Percentiles rank a stretch among this genome's conserved stretches.
Conservation (phyloP, 805 yeast genomes). For the Starmerella bombi region DNA sequence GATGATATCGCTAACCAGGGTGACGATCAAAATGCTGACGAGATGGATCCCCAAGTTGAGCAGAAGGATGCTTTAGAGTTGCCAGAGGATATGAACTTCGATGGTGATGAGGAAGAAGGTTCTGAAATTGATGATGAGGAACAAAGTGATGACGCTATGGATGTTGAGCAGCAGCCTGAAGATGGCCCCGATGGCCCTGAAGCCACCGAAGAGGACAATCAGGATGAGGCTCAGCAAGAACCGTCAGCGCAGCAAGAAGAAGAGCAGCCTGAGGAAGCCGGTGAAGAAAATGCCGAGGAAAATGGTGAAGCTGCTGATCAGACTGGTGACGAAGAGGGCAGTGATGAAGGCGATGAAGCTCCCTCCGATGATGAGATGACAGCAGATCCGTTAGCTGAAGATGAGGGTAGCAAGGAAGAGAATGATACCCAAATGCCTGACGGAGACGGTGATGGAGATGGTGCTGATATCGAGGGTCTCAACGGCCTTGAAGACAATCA, state of each 20-base stretch:
- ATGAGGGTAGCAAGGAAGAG: slow-evolving; percentile 25
- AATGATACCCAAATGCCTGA: slow-evolving; percentile 26
- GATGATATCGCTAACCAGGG: slow-evolving; percentile 11
- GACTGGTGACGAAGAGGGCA: slow-evolving; percentile 24
- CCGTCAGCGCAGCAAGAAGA: slow-evolving; percentile 23
- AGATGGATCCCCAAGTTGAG: slow-evolving; percentile 60
- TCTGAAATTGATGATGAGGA: slow-evolving; percentile 30
- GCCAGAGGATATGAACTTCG: slow-evolving; percentile 85
- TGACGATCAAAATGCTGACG: slow-evolving; percentile 51
- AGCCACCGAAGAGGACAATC: slow-evolving; percentile 21
- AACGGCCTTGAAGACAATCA: slow-evolving; percentile 64
- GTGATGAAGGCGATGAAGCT: slow-evolving; percentile 23
- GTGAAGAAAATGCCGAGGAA: slow-evolving; percentile 18
- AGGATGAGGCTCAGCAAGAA: slow-evolving; percentile 24
- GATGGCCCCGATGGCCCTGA: slow-evolving; percentile 22
- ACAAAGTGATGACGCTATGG: slow-evolving; percentile 23
- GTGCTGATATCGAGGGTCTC: slow-evolving; percentile 35
- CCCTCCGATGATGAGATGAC: slow-evolving; percentile 27
- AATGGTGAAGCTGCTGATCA: slow-evolving; percentile 16
- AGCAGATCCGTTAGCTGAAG: no score
- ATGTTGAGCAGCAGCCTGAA: slow-evolving; percentile 18
- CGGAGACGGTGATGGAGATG: slow-evolving; percentile 24
- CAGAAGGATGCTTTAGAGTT: slow-evolving; percentile 78
- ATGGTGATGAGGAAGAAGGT: slow-evolving; percentile 45
- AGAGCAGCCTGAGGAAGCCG: slow-evolving; percentile 23